Evolutionary conservation across 1,284 basidiomycete genomes (phyloP).

Genomic region (Schizophyllum amplum): DNA sequence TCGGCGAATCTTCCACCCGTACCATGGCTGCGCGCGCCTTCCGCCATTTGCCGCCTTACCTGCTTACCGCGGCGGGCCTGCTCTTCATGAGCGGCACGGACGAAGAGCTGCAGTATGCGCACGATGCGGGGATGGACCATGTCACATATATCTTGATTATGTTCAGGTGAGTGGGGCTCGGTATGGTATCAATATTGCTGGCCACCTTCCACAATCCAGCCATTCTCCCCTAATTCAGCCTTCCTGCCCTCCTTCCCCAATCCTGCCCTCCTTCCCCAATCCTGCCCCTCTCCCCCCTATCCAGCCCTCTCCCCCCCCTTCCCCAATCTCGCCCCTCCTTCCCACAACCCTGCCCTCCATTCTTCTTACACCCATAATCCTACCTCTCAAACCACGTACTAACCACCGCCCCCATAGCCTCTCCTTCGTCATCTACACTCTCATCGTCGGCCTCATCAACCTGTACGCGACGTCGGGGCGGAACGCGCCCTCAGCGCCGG

Average conservation of each 20-base stretch:
- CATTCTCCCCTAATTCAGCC: no score
- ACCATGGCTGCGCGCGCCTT: conserved; percentile 48
- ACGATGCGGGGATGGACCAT: conserved; percentile 74
- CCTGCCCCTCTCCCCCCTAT: no score
- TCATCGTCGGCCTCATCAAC: conserved; percentile 31
- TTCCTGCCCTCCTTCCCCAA: no score
- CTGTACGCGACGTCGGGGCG: conserved; percentile 37
- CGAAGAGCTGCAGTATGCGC: conserved; percentile 71
- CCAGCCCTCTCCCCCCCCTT: no score
- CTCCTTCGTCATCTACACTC: conserved; percentile 71
- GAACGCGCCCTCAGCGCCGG: conserved; percentile 26
- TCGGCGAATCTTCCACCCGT: conserved; percentile 11
- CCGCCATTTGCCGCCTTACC: conserved; percentile 80
- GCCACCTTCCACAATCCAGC: no score
- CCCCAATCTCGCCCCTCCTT: no score
- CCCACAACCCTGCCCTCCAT: neutral
- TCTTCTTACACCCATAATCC: neutral
- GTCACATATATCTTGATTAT: conserved; percentile 83
- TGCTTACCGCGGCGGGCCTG: conserved; percentile 62
- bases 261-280: no score
- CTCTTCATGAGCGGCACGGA: conserved; percentile 90
- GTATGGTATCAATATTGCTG: neutral
- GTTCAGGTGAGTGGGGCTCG: conserved; percentile 50
- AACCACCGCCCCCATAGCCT: conserved; percentile 32
- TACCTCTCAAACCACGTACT: neutral